Base-by-base conservation (phyloP, 352 stramenopile species). In the Globisporangium rhizosaccharum region DNA sequence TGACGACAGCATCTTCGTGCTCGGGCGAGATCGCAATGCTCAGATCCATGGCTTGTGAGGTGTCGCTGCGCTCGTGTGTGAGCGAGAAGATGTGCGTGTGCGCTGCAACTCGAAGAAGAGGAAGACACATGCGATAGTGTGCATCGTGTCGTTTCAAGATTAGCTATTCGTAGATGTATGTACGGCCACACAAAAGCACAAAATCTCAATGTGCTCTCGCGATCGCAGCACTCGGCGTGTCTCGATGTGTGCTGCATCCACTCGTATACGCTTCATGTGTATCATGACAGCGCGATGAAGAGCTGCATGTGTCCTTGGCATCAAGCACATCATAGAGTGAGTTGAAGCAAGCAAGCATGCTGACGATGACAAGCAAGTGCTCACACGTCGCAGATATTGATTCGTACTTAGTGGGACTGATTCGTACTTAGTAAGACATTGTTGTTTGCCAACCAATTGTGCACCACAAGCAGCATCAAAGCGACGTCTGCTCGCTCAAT, bases 351-450 rank as follows among this genome's bases (percentile, higher is more conserved):
- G 37, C 37, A 44, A 14, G 37, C 37, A 44, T 44, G 37, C 14
- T 44, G 37, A 2, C 9, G 37, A 9, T 44, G 1, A 44, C 37
- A 44, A 44, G 37, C 14, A 15, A 14, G 9, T 44, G 37, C 26
- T 68, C 71, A 76, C 71, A 76, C 68, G 69, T 77, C 72, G 68
- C 68, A 78, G 58, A 51, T 67, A 17, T 18, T 1, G 20, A 26
- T 49, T 45, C 39, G 44, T 25, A 49, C 17, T 49, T 49, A 26
- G 2, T 12, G 17, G 30, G 54, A 60, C 61, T 57, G 28, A 72
- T 66, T 66, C 67, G 70, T 37, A 81, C 71, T 39, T 39, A 39
- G 2, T 39, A 39, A 4, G 8, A 3, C 8, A 39, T 12, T 18
- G 39, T 61, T 54, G 57, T 72, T 73, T 80, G 56, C 68, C 67